Conservation (phyloP, 371 early-diverging fungal genomes). For the Chytridium lagenaria region DNA sequence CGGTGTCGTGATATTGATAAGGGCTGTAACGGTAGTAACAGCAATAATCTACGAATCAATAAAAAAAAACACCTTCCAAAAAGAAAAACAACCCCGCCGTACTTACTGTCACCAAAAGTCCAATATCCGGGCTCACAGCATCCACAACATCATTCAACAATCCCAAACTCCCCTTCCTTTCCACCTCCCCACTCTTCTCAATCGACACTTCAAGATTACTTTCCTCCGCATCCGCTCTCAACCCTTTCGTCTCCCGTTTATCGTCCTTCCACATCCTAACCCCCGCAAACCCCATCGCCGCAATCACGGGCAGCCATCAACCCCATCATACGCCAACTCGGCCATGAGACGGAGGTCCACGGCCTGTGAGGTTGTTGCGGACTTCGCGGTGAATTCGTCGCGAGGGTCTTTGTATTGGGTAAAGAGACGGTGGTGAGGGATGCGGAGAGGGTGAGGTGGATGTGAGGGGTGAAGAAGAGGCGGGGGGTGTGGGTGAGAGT, state of each 20-base stretch:
- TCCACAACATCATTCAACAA: background rate
- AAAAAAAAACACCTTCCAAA: background rate
- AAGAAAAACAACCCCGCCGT: background rate
- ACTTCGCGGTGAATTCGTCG: too few species aligned
- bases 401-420: too few species aligned
- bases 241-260: background rate
- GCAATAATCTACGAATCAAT: constrained; percentile 30
- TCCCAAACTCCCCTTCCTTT: background rate
- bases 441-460: too few species aligned
- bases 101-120: background rate
- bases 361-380: too few species aligned
- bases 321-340: background rate
- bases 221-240: background rate
- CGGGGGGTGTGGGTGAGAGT: too few species aligned
- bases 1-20: constrained; percentile 72
- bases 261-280: background rate
- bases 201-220: too few species aligned
- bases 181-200: background rate
- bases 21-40: constrained; percentile 61
- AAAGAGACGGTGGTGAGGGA: too few species aligned
- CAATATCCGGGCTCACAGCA: background rate
- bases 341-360: background rate
- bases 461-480: too few species aligned
- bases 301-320: background rate
- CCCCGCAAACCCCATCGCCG: background rate